Percentiles rank a stretch among this genome's conserved stretches.
Evolutionary conservation across 208 protist species (phyloP).

Genomic region (Leptomonas seymouri): DNA sequence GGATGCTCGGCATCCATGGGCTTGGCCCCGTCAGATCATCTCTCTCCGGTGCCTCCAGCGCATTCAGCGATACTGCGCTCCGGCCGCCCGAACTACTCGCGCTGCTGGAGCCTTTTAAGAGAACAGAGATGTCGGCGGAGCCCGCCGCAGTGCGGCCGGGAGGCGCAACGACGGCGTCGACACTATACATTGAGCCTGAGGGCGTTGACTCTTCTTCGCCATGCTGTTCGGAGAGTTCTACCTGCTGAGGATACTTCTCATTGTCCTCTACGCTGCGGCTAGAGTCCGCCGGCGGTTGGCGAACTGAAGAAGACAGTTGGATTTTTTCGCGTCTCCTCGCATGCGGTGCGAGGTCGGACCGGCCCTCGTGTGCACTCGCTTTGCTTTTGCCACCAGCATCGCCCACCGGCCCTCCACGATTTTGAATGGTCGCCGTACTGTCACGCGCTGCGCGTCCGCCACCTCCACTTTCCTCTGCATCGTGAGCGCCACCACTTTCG

Average conservation of each 20-base stretch:
- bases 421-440: neutral
- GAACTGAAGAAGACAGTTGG: too few relatives aligned
- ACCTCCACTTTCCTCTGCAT: neutral
- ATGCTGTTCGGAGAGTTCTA: neutral
- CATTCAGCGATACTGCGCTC: constrained; percentile 12
- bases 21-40: neutral
- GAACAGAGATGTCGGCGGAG: neutral
- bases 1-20: too few relatives aligned
- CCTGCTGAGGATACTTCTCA: too few relatives aligned
- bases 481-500: too few relatives aligned
- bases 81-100: constrained; percentile 6
- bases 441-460: too few relatives aligned
- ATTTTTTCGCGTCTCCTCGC: too few relatives aligned
- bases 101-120: neutral
- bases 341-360: too few relatives aligned
- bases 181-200: neutral
- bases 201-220: neutral
- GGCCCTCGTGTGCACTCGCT: neutral
- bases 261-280: too few relatives aligned
- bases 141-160: neutral
- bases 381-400: neutral
- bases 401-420: neutral
- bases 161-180: neutral
- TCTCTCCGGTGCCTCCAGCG: constrained; percentile 4
- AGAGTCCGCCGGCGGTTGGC: too few relatives aligned